phyloP scores from a whole-genome alignment of 2,329 filamentous ascomycete genomes.

The Allantophomopsis cytisporea region DNA sequence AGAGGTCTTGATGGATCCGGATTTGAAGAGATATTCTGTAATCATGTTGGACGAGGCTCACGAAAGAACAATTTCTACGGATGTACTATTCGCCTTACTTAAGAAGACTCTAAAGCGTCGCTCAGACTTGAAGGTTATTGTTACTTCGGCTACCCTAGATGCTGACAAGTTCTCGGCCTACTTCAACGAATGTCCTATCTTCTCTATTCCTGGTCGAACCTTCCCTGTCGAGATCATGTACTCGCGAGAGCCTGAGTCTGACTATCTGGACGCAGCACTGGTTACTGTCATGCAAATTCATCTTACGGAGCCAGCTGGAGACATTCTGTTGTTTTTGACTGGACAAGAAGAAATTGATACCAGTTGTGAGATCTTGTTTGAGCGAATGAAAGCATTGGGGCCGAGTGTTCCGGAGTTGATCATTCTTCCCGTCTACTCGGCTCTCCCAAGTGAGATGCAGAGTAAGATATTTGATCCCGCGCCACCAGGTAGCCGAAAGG shows the following conservation, averaged over 20 bases:
- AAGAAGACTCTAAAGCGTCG: conserved; percentile 86
- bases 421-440: conserved; percentile 92
- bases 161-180: conserved; percentile 96
- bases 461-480: conserved; percentile 90
- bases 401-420: conserved; percentile 83
- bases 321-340: conserved; percentile 93
- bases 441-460: conserved; percentile 85
- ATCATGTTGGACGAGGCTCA: conserved; percentile 99
- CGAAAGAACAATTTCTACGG: conserved; percentile 90
- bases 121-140: conserved; percentile 84
- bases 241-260: conserved; percentile 84
- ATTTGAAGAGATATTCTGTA: conserved; percentile 79
- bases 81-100: conserved; percentile 84
- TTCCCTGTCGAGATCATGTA: conserved; percentile 96
- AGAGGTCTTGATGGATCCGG: conserved; percentile 85
- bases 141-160: conserved; percentile 91
- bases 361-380: conserved; percentile 79
- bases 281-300: conserved; percentile 98
- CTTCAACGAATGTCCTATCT: conserved; percentile 92
- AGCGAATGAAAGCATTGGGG: conserved; percentile 91
- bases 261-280: conserved; percentile 89
- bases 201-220: conserved; percentile 88
- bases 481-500: conserved; percentile 73
- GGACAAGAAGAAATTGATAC: conserved; percentile 98
- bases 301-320: conserved; percentile 78